Evolutionary conservation across 495 filamentous ascomycete species (phyloP).

Genomic region (Acidomyces sp.): DNA sequence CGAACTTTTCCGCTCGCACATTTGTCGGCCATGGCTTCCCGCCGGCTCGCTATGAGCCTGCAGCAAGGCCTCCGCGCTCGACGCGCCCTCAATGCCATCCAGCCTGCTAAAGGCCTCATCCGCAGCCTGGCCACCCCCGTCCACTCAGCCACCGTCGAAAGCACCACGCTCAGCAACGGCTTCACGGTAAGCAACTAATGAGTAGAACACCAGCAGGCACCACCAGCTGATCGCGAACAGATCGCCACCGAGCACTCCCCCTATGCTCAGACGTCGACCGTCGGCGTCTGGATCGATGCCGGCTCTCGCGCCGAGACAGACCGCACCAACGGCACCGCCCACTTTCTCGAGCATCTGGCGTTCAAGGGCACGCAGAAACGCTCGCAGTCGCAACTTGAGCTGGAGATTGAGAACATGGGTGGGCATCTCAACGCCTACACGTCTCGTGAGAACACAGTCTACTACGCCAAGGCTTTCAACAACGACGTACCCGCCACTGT

Average conservation of each 20-base stretch:
- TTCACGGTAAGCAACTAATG: constrained; percentile 61
- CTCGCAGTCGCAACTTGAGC: constrained; percentile 89
- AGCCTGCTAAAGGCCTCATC: constrained; percentile 37
- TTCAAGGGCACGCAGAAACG: constrained; percentile 97
- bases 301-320: constrained; percentile 96
- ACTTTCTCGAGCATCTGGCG: constrained; percentile 98
- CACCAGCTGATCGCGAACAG: constrained; percentile 35
- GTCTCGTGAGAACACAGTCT: constrained; percentile 98
- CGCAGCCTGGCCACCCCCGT: constrained; percentile 81
- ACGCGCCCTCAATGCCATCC: constrained; percentile 57
- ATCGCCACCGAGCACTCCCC: constrained; percentile 96
- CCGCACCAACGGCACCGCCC: constrained; percentile 95
- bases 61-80: constrained; percentile 74
- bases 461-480: constrained; percentile 99
- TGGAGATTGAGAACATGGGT: constrained; percentile 99
- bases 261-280: constrained; percentile 95
- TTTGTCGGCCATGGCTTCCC: constrained; percentile 67
- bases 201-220: background rate
- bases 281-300: constrained; percentile 99
- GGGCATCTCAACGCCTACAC: constrained; percentile 99
- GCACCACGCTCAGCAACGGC: constrained; percentile 91
- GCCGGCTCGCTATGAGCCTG: constrained; percentile 80
- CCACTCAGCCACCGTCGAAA: constrained; percentile 69
- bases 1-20: too few species aligned
- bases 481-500: constrained; percentile 88